phyloP scores from a whole-genome alignment of 2,329 filamentous ascomycete species.

The Zelopaecilomyces penicillatus region DNA sequence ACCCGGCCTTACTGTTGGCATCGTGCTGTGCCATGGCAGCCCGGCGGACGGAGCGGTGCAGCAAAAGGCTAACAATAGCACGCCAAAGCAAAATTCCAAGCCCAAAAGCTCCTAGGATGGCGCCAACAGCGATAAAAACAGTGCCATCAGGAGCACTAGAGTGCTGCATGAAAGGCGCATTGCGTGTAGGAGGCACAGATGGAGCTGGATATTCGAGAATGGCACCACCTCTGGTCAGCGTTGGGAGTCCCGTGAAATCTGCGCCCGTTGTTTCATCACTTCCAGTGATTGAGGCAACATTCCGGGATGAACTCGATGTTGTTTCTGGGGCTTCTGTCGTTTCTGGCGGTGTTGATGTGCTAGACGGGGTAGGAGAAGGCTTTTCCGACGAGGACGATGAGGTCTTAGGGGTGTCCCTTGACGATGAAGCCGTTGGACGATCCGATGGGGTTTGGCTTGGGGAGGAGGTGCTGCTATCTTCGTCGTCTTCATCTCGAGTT shows the following conservation, averaged over 20 bases:
- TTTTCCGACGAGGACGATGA: slow-evolving; percentile 2
- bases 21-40: slow-evolving; percentile 69
- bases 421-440: too few species aligned
- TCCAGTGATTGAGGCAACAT: slow-evolving; percentile 12
- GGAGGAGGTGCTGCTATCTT: slow-evolving; percentile 9
- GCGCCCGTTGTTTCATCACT: slow-evolving; percentile 11
- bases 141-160: slow-evolving; percentile 83
- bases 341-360: too few species aligned
- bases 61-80: slow-evolving; percentile 75
- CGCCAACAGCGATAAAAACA: slow-evolving; percentile 90
- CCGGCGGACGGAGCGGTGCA: slow-evolving; percentile 83
- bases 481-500: slow-evolving; percentile 9
- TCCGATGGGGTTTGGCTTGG: background rate
- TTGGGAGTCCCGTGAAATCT: slow-evolving; percentile 29
- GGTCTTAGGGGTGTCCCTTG: background rate
- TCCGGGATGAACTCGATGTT: too few species aligned
- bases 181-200: slow-evolving; percentile 70
- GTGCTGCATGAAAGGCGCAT: slow-evolving; percentile 87
- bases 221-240: slow-evolving; percentile 29
- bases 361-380: too few species aligned
- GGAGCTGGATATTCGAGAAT: slow-evolving; percentile 59
- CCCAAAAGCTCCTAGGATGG: slow-evolving; percentile 75
- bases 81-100: slow-evolving; percentile 83
- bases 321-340: too few species aligned
- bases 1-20: slow-evolving; percentile 61